Conservation (phyloP, 2,329 filamentous ascomycete genomes). For the Geosmithia putterillii region DNA sequence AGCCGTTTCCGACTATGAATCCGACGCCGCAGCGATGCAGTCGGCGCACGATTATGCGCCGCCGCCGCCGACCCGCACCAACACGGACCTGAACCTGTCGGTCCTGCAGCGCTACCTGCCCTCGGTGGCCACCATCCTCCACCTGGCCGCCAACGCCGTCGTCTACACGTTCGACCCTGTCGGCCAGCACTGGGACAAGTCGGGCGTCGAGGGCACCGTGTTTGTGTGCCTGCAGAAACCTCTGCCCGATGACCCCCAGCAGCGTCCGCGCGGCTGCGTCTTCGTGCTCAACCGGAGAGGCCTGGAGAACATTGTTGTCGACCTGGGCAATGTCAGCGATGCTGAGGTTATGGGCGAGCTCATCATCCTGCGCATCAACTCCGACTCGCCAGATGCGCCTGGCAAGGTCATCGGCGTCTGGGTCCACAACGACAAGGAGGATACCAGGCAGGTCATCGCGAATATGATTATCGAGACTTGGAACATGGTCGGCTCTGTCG, state of each 20-base stretch:
- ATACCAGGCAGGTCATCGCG: conserved; percentile 27
- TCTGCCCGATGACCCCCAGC: conserved; percentile 17
- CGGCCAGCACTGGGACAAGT: conserved; percentile 68
- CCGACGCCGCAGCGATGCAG: conserved; percentile 39
- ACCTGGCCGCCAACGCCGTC: conserved; percentile 74
- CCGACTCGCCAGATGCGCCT: conserved; percentile 16
- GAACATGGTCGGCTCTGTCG: conserved; percentile 20
- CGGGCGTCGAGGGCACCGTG: conserved; percentile 72
- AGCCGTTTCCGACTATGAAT: conserved; percentile 50
- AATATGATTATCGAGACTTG: conserved; percentile 30
- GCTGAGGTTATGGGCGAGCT: conserved; percentile 51
- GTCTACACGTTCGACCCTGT: conserved; percentile 66
- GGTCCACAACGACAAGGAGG: conserved; percentile 38
- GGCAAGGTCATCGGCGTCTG: conserved; percentile 37
- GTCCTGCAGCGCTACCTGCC: conserved; percentile 77
- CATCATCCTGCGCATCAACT: conserved; percentile 32
- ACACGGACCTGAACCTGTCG: conserved; percentile 75
- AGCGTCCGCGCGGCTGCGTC: conserved; percentile 38
- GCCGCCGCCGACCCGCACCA: conserved; percentile 50
- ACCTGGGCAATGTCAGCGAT: conserved; percentile 46
- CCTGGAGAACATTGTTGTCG: conserved; percentile 57
- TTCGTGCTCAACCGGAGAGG: conserved; percentile 64
- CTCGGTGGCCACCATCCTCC: conserved; percentile 58
- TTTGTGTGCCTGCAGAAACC: conserved; percentile 65
- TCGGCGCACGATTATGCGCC: conserved; percentile 16